Evolutionary conservation across 2,329 filamentous ascomycete genomes (phyloP), one percentile per base, ranked within the genome.

Genomic region (Bertia moriformis): DNA sequence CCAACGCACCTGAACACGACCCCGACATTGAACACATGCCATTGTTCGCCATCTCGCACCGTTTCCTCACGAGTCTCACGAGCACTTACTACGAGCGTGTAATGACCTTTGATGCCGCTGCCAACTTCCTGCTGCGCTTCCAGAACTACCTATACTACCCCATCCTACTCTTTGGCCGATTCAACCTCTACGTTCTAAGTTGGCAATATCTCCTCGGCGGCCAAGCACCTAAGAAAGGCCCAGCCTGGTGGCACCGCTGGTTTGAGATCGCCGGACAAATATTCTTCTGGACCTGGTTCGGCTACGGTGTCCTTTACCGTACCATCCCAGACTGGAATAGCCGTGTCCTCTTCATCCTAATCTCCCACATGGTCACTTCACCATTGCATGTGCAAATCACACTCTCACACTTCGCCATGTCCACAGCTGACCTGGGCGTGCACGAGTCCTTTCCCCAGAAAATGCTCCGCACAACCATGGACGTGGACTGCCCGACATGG

Each of bases 11-110:
- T 13, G 91, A 95, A 57, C 89, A 96, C 54, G 89, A 96, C 54
- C 89, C 91, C 0, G 89, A 96, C 55, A 96, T 95, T 49, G 77
- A 89, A 55, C 82, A 94, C 55, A 73, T 93, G 58, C 88, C 88
- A 3, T 80, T 94, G 55, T 86, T 95, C 55, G 85, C 86, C 43
- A 74, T 91, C 19, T 87, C 83, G 2, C 86, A 93, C 49, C 76
- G 85, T 18, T 81, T 91, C 50, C 71, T 93, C 39, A 67, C 68
- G 29, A 80, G 66, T 42, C 63, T 94, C 37, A 69, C 73, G 22
- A 91, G 83, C 14, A 83, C 83, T 3, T 94, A 87, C 60, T 93
- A 95, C 57, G 78, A 88, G 40, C 77, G 74, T 38, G 60, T 85
- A 41, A 86, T 93, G 77, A 56, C 70, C 41, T 93, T 84, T 55